Percentiles rank a stretch among this genome's conserved stretches.
Conservation (phyloP, 768 basidiomycete genomes). For the Porphyrellus cyaneotinctus region DNA sequence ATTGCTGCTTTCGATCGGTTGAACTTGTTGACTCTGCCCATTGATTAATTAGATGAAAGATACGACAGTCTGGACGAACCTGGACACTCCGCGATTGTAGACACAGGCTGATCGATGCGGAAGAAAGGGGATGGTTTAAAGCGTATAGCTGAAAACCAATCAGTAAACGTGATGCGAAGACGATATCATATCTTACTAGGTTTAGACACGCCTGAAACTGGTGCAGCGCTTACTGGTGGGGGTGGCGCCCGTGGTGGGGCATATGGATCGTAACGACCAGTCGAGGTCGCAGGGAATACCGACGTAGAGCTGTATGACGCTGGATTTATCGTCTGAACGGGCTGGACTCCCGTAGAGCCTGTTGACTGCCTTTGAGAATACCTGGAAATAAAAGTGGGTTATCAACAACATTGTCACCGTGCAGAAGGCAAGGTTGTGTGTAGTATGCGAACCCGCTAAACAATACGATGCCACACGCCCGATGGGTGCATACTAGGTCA, state of each 20-base stretch:
- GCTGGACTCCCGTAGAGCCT: slow-evolving; percentile 22
- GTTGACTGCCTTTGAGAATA: slow-evolving; percentile 28
- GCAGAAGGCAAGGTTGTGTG: slow-evolving; percentile 1
- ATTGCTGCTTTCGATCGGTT: slow-evolving; percentile 70
- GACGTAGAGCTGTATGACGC: slow-evolving; percentile 22
- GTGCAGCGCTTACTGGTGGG: slow-evolving; percentile 36
- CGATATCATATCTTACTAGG: slow-evolving; percentile 23
- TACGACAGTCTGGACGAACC: slow-evolving; percentile 40
- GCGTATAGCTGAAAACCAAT: slow-evolving; percentile 48
- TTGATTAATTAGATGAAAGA: slow-evolving; percentile 4
- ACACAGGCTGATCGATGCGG: slow-evolving; percentile 60
- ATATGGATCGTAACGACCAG: slow-evolving; percentile 62
- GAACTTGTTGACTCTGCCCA: slow-evolving; percentile 66
- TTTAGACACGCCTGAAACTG: slow-evolving; percentile 27
- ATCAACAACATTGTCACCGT: slow-evolving; percentile 17
- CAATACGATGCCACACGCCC: slow-evolving; percentile 8
- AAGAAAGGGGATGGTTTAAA: slow-evolving; percentile 85
- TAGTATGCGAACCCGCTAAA: slow-evolving; percentile 6
- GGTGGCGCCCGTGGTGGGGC: slow-evolving; percentile 50
- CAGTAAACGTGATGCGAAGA: slow-evolving; percentile 6
- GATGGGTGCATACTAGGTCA: slow-evolving; percentile 8
- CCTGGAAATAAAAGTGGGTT: slow-evolving; percentile 14
- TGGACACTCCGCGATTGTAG: slow-evolving; percentile 69
- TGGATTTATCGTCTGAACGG: slow-evolving; percentile 19
- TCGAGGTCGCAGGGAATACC: slow-evolving; percentile 24